A percentile compares a stretch with the other conserved stretches of the same genome.
These are phyloP conservation scores for Dendrobium chrysotoxum DNA, from an alignment of 106 monocot genomes.

Conservation along the genomic window DNA sequence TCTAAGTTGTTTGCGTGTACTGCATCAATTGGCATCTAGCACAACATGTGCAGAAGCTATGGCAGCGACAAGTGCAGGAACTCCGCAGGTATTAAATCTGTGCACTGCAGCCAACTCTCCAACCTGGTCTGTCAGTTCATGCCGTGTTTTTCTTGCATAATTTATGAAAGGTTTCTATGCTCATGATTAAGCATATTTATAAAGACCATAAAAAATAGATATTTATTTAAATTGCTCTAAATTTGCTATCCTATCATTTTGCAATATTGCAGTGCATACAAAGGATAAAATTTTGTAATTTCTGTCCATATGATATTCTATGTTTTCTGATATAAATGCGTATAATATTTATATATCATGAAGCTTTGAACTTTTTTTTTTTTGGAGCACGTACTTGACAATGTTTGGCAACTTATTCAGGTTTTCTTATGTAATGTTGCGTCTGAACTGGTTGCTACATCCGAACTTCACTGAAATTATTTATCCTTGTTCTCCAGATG, in stretches of 20 bases:
- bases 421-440: not conserved
- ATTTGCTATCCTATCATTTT: not conserved
- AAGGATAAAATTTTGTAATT: not conserved
- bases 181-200: not conserved
- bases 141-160: not conserved
- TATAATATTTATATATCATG: not conserved
- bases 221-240: not conserved
- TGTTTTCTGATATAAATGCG: not conserved
- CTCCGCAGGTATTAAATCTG: conserved; percentile 62
- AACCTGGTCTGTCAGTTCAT: not conserved
- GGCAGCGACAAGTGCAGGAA: conserved; percentile 94
- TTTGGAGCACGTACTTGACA: not conserved
- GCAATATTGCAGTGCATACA: not conserved
- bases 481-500: not conserved
- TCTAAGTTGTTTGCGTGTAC: conserved; percentile 84
- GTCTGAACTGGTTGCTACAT: not conserved
- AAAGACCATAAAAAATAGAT: not conserved
- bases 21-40: conserved; percentile 97
- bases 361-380: not conserved
- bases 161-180: not conserved
- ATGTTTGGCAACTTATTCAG: not conserved
- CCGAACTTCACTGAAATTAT: not conserved
- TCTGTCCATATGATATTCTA: not conserved
- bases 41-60: conserved; percentile 99
- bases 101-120: not conserved